Evolutionary conservation across 768 basidiomycete species (phyloP).

Genomic region (Sarcomyxa edulis): DNA sequence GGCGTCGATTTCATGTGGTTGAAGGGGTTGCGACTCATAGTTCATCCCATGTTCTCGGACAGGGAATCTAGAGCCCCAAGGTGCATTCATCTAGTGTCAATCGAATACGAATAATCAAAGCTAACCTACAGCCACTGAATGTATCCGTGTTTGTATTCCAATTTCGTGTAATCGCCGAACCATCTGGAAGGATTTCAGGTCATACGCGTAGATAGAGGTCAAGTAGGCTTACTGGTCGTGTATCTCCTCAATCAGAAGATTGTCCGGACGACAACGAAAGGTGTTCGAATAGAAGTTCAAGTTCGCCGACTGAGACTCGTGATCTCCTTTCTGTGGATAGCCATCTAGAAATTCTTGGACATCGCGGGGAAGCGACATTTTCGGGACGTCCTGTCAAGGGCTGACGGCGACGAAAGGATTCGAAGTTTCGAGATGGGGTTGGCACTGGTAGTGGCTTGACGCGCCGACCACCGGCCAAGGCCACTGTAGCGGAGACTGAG

Average conservation of each 20-base stretch:
- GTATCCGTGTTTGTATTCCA: conserved; percentile 68
- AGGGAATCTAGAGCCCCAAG: conserved; percentile 46
- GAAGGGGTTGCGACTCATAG: conserved; percentile 58
- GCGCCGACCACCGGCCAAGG: too few species aligned
- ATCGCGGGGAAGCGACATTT: conserved; percentile 47
- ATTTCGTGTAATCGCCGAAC: conserved; percentile 52
- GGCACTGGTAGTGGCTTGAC: too few species aligned
- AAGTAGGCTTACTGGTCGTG: conserved; percentile 40
- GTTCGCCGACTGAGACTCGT: conserved; percentile 38
- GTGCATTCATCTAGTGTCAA: conserved; percentile 1
- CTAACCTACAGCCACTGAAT: conserved; percentile 73
- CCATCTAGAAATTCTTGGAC: conserved; percentile 51
- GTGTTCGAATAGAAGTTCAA: conserved; percentile 57
- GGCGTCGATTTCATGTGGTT: conserved; percentile 53
- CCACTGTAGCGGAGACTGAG: too few species aligned
- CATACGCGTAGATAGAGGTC: too few species aligned
- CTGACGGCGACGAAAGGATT: too few species aligned
- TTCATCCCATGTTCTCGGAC: conserved; percentile 75
- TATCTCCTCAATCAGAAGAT: conserved; percentile 56
- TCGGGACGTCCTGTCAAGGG: too few species aligned
- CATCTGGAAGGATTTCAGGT: conserved; percentile 39
- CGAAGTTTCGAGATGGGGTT: too few species aligned
- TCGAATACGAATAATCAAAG: conserved; percentile 1
- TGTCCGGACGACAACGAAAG: conserved; percentile 55
- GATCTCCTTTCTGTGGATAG: conserved; percentile 42